Evolutionary conservation across 2,329 filamentous ascomycete genomes (phyloP), one percentile per base, ranked within the genome.

Genomic region (Aspergillus terreus): DNA sequence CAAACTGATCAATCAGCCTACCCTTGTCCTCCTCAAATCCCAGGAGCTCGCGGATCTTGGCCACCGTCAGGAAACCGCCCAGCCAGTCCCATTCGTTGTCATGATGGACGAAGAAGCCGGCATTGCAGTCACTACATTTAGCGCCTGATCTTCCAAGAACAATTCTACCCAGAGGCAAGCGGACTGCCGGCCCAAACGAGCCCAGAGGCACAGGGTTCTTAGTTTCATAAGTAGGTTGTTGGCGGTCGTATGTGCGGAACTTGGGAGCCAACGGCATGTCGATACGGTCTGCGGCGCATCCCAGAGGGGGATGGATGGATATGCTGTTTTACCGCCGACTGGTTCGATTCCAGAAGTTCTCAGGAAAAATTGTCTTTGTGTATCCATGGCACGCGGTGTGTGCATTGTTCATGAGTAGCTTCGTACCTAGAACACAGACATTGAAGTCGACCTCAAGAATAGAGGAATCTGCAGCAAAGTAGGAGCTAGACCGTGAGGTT

Each of bases 71-170:
- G 17, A 52, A 27, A 35, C 27, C 25, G 6, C 46, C 46, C 4
- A 52, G 50, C 50, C 50, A 52, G 33, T 47, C 44, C 41, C 44
- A 52, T n/a, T 52, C 41, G 17, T 52, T 46, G 15, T 32, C 44
- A 30, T 42, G 11, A 5, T 41, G 46, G 21, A 52, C 50, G 27
- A 49, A 52, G 30, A 52, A 49, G 3, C 50, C 50, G 12, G 25
- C 32, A 32, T 52, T 49, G 19, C 35, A 44, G 33, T 52, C 40
- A 27, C 36, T 35, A 6, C 40, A 41, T n/a, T 52, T 52, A 35
- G 46, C 50, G 3, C 50, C 50, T 10, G 46, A 40, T 2, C 50
- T 40, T 12, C 36, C 46, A n/a, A 48, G 46, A 7, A 52, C 50
- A 2, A 52, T 52, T 11, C 42, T 32, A 27, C 50, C 50, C 10